Evolutionary conservation across 192 early-diverging fungal species (phyloP).

Genomic region (Backusella tarrabulga): DNA sequence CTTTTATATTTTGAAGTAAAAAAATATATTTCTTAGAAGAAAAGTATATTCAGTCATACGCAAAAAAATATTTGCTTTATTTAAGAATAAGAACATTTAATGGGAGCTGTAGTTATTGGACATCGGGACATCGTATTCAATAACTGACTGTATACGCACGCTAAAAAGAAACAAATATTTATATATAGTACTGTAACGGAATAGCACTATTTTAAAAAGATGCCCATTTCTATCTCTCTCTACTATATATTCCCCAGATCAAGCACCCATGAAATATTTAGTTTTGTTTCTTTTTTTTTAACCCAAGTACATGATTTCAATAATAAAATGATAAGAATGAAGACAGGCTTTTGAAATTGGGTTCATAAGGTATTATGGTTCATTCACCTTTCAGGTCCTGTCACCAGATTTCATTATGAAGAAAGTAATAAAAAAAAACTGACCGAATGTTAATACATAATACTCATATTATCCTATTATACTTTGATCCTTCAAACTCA

Average conservation of each 20-base stretch:
- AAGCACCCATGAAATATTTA: conserved; percentile 3
- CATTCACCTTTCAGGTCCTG: not conserved
- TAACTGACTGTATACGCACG: not conserved
- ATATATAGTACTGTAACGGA: not conserved
- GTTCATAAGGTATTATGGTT: not conserved
- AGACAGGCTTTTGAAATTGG: not conserved
- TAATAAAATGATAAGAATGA: not conserved
- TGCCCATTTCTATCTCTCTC: not conserved
- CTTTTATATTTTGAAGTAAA: too few species aligned
- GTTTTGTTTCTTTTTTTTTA: not conserved
- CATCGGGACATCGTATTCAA: not conserved
- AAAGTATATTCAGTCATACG: not conserved
- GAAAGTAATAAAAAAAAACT: too few species aligned
- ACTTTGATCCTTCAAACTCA: not conserved
- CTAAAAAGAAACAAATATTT: not conserved
- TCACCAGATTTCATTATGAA: not conserved
- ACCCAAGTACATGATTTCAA: not conserved
- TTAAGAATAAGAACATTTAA: not conserved
- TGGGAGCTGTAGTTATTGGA: not conserved
- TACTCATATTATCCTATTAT: not conserved
- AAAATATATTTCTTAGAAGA: not conserved
- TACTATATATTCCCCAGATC: not conserved
- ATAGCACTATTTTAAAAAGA: not conserved
- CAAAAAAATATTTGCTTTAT: not conserved
- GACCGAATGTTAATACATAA: not conserved